Conservation (phyloP, 768 basidiomycete genomes). For the Kwoniella newhampshirensis region DNA sequence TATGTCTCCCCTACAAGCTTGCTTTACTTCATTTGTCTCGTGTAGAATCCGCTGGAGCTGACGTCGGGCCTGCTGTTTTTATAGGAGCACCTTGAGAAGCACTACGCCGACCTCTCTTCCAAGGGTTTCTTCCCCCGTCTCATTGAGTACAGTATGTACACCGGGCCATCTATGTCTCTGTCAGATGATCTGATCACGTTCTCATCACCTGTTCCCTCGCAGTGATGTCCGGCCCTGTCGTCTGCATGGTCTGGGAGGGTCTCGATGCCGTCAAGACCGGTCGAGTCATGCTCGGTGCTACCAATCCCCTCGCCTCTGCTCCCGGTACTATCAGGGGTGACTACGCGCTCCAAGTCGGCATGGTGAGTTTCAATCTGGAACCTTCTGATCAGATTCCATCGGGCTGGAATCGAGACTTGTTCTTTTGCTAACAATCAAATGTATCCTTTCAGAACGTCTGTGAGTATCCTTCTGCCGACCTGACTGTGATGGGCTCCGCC, state of each 20-base stretch:
- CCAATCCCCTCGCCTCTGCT: conserved; percentile 88
- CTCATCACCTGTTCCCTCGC: too few species aligned
- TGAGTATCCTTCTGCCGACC: too few species aligned
- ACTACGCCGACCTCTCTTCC: conserved; percentile 92
- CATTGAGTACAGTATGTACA: conserved; percentile 70
- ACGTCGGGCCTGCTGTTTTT: too few species aligned
- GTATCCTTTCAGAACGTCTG: conserved; percentile 51
- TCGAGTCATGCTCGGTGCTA: conserved; percentile 91
- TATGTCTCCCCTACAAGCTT: conserved; percentile 13
- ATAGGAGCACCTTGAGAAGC: conserved; percentile 81
- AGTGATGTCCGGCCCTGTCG: conserved; percentile 72
- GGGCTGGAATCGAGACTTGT: background rate
- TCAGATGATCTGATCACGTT: conserved; percentile 13
- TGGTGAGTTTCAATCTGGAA: conserved; percentile 26
- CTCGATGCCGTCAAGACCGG: conserved; percentile 68
- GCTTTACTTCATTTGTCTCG: background rate
- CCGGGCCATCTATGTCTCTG: background rate
- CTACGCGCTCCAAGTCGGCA: conserved; percentile 88
- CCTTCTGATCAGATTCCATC: background rate
- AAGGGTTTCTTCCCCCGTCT: conserved; percentile 96
- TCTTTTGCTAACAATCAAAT: too few species aligned
- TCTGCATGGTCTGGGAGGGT: conserved; percentile 84
- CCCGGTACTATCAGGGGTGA: conserved; percentile 95
- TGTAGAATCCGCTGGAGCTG: background rate
- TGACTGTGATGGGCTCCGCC: background rate